Base-by-base conservation (phyloP, 1,139 yeast species). In the Pichia sp. region DNA sequence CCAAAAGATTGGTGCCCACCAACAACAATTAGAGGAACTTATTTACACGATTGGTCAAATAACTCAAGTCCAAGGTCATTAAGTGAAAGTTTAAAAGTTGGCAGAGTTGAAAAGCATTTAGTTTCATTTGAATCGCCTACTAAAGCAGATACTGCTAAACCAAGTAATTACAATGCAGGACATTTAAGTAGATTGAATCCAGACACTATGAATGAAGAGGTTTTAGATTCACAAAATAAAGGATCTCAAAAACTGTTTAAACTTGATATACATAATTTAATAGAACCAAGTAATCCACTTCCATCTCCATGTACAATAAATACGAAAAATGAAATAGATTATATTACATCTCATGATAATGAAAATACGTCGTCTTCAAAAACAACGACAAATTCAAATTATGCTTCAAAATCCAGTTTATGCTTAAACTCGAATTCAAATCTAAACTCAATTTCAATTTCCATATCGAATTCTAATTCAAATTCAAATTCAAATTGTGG, bases 11-110 rank as follows among this genome's bases (percentile, higher is more conserved):
- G 51, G 47, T 30, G 22, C 3, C 40, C 50, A 27, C 48, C 50
- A 24, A 35, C 40, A 6, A 40, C 50, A 0, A 48, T 49, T 7
- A 10, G 43, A 28, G 51, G 51, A 4, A 46, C 42, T 2, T 37
- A 42, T 32, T 27, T 46, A 16, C 50, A 49, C 33, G 48, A 46
- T 28, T 49, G 51, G 51, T 39, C 50, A 10, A 30, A 20, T 27
- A 37, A 49, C 32, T 23, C 36, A n/a, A 46, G 48, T 30, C 51
- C 51, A 7, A 39, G 39, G 25, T 46, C 50, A 5, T 33, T 49
- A 29, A 25, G 41, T 11, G 48, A 41, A 11, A 48, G 51, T 32
- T n/a, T 37, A 12, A 48, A 46, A 36, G 51, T 34, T 10, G 51
- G 49, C 9, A 46, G 26, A 30, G 47, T 48, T 6, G 46, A 39